Evolutionary conservation across 1,139 yeast species (phyloP), one percentile per base, ranked within the genome.

Genomic region (Meyerozyma athensensis): DNA sequence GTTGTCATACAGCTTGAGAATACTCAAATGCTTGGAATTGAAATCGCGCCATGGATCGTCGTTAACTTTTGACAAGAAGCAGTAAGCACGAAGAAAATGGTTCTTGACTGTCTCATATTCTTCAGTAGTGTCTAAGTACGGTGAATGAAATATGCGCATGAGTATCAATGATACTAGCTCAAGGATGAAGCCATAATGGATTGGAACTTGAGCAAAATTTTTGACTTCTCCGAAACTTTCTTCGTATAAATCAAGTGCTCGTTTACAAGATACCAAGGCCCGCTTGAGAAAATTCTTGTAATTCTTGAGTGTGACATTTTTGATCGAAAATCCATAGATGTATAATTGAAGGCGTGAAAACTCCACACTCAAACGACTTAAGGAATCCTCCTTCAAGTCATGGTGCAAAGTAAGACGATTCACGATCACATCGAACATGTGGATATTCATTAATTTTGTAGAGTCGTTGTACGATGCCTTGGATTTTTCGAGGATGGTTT

Each of bases 361-460:
- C 41, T 63, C 68, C 14, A 68, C 57, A 6, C 70, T 59, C 10
- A 68, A 48, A 30, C 54, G 48, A n/a, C 64, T 58, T 37, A 66
- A 54, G 31, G 51, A 52, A 40, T 56, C 53, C 9, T 50, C 40
- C 19, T 48, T 47, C 36, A 65, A 56, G 39, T 68, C 70, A 37
- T 56, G 13, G 14, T 24, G 28, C 28, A 12, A 8, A 17, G 28
- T n/a, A 13, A 24, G 28, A 3, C 28, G 28, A 13, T 24, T 52
- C 35, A 70, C 46, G 17, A 70, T 68, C 7, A 58, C 62, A 40
- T 70, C 74, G 49, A 68, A 70, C 74, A 69, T 69, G 44, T 65
- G 60, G 39, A 70, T 53, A 42, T 63, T 62, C 26, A 70, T 67
- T 35, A 64, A 53, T 43, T 61, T 63, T 13, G 62, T 48, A 6